These are phyloP conservation scores for Russula compacta DNA, from an alignment of 768 basidiomycete species.

Conservation along the genomic window DNA sequence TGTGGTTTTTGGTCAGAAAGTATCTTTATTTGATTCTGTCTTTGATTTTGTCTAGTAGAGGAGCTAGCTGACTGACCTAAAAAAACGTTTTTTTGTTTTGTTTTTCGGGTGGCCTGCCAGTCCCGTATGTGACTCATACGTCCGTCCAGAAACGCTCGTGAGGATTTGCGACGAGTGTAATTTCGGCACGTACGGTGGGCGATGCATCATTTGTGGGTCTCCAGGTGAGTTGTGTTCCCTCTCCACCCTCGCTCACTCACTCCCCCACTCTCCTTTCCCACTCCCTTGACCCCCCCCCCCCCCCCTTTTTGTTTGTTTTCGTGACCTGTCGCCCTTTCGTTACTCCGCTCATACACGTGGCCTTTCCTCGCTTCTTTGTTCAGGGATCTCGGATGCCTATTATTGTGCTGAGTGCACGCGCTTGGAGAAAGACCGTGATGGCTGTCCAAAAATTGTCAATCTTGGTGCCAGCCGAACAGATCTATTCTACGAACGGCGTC, in stretches of 20 bases:
- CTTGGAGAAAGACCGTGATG: constrained; percentile 94
- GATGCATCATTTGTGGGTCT: constrained; percentile 96
- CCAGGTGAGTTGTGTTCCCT: constrained; percentile 48
- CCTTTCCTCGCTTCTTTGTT: background rate
- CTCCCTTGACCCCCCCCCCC: background rate
- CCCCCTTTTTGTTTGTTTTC: background rate
- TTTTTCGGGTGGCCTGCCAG: constrained; percentile 32
- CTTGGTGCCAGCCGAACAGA: constrained; percentile 91
- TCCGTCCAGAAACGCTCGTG: constrained; percentile 94
- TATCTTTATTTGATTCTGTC: too few species aligned
- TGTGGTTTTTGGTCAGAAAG: background rate
- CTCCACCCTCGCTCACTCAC: background rate
- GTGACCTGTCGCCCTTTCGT: background rate
- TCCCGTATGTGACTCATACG: constrained; percentile 98
- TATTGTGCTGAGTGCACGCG: constrained; percentile 98
- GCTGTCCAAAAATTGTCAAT: constrained; percentile 97
- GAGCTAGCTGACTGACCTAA: too few species aligned
- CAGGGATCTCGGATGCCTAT: constrained; percentile 97
- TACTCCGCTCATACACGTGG: background rate
- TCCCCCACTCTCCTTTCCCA: background rate
- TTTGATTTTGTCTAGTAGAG: too few species aligned
- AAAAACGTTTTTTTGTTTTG: too few species aligned
- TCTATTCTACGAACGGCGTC: constrained; percentile 83
- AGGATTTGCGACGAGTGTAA: constrained; percentile 99
- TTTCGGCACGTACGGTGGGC: constrained; percentile 94